These are phyloP conservation scores for Knufia fluminis DNA, from an alignment of 2,329 filamentous ascomycete species.

Conservation along the genomic window DNA sequence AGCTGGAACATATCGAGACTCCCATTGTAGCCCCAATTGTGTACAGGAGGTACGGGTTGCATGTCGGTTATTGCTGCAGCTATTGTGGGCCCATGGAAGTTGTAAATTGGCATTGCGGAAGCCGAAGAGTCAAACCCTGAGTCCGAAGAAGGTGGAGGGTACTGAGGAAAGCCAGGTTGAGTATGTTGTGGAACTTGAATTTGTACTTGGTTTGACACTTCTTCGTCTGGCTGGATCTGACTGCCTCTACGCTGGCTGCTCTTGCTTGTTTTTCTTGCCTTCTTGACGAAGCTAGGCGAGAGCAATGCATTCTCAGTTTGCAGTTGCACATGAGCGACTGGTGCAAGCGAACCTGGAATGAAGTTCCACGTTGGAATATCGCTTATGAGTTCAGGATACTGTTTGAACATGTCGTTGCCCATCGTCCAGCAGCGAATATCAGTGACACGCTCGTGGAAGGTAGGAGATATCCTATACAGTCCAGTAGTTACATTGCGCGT, in stretches of 20 bases:
- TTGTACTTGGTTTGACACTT: neutral
- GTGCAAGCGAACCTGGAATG: conserved; percentile 8
- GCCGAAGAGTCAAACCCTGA: neutral
- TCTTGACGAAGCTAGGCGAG: neutral
- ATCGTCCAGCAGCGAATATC: conserved; percentile 22
- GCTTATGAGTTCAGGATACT: conserved; percentile 18
- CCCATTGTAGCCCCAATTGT: neutral
- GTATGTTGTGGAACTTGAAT: neutral
- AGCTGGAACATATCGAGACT: neutral
- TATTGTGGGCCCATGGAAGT: neutral
- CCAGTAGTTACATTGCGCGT: conserved; percentile 18
- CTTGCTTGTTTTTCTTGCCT: neutral
- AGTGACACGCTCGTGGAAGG: conserved; percentile 17
- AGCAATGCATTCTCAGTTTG: neutral
- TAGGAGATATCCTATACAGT: conserved; percentile 19
- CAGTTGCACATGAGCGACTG: neutral
- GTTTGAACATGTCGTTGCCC: conserved; percentile 18
- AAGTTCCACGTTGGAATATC: conserved; percentile 20
- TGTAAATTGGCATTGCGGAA: neutral
- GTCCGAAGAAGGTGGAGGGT: neutral
- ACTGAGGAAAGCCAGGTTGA: neutral
- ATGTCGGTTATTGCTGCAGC: neutral
- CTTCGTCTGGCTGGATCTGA: neutral
- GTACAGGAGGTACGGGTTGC: neutral
- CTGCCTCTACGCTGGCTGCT: neutral